Evolutionary conservation across 257 asterid species (phyloP).

Genomic region (Catharanthus roseus): DNA sequence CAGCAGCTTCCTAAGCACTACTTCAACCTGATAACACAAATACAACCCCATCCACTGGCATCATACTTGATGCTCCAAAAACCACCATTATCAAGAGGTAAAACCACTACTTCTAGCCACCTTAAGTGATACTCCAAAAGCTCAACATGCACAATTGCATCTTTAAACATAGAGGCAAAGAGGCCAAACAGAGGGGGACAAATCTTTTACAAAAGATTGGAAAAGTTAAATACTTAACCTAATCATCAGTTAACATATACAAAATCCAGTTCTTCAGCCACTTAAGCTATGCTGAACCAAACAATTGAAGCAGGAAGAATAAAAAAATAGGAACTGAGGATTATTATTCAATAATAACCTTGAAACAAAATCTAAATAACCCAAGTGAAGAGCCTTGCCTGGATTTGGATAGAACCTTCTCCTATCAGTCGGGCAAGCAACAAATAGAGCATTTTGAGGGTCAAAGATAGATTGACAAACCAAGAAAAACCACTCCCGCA

Average conservation of each 20-base stretch:
- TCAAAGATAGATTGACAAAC: constrained; percentile 85
- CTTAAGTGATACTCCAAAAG: neutral
- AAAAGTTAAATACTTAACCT: neutral
- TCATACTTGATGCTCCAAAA: neutral
- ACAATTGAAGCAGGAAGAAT: neutral
- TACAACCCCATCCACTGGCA: neutral
- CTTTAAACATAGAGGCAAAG: neutral
- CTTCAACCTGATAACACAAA: neutral
- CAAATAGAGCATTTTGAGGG: constrained; percentile 87
- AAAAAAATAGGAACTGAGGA: neutral
- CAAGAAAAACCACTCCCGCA: constrained; percentile 94
- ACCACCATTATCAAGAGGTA: neutral
- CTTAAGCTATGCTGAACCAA: neutral
- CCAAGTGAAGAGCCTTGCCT: constrained; percentile 36
- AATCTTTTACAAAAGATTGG: neutral
- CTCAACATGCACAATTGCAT: neutral
- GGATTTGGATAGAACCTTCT: constrained; percentile 98
- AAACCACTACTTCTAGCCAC: neutral
- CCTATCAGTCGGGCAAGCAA: constrained; percentile 86
- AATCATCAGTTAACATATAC: neutral
- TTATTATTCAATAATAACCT: neutral
- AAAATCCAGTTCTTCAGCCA: neutral
- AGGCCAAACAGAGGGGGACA: neutral
- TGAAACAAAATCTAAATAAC: constrained; percentile 4
- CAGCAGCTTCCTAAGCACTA: neutral